Evolutionary conservation across 148 eudicot species (phyloP), one percentile per base, ranked within the genome.

Genomic region (Rhododendron mucronatum): DNA sequence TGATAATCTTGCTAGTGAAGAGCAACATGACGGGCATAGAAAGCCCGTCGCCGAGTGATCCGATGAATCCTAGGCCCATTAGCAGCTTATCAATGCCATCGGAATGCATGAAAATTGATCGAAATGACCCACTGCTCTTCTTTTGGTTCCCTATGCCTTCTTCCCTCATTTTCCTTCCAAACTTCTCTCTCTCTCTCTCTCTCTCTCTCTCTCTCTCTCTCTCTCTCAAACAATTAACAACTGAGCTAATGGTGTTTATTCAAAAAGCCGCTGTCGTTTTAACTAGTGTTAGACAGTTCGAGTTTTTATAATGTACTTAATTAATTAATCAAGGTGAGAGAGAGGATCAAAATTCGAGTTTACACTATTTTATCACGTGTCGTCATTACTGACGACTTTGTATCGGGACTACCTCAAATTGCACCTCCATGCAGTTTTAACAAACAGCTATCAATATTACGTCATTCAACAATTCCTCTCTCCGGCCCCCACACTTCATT

Each of bases 71-170:
- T 13, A 93, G 45, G 9, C 74, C 41, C 98, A 94, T 94, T 86
- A 95, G 87, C 30, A 90, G 15, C 83, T 84, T 78, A 86, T 95
- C 98, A 41, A 48, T 85, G 30, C 90, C 87, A 84, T 95, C 98
- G 7, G 94, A 94, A 82, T 95, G 97, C 93, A 94, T 90, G 88
- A 95, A 94, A 35, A 95, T 91, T 51, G 93, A 91, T 84, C 91
- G 85, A 83, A 94, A 81, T 21, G 95, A 90, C 14, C 88, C 80
- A 21, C 18, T 48, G 14, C 81, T 80, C 65, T 63, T 88, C 47
- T 87, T 89, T 81, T 85, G 79, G 39, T 75, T 82, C 50, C n/a
- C 78, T 85, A 21, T 78, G 13, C 7, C 84, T 51, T 85, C 84
- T 0, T 86, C 63, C n/a, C 44, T 39, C 86, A 57, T 55, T 10